Percentiles rank a stretch among this genome's conserved stretches.
Evolutionary conservation across 2,329 filamentous ascomycete genomes (phyloP).

Genomic region (Cadophora luteo-olivacea): DNA sequence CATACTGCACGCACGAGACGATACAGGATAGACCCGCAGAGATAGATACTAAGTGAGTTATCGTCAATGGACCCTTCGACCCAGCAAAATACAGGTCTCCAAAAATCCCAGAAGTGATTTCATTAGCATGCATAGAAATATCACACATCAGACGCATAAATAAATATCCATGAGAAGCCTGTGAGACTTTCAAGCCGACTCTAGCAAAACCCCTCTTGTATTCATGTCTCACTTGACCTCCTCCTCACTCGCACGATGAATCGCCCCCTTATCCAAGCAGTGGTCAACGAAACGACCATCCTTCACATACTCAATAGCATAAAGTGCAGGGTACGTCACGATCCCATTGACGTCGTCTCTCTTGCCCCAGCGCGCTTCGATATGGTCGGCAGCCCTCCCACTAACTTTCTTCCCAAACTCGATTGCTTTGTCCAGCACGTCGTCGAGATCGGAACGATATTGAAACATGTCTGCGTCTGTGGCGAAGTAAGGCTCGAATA

Average conservation of each 20-base stretch:
- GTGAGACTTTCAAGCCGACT: background rate
- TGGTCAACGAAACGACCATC: background rate
- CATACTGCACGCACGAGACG: no score
- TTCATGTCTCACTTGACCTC: background rate
- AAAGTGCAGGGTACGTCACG: background rate
- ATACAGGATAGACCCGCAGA: no score
- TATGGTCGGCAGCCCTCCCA: background rate
- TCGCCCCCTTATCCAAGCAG: background rate
- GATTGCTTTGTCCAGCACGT: background rate
- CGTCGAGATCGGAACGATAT: background rate
- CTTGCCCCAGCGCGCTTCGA: constrained; percentile 5
- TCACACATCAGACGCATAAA: background rate
- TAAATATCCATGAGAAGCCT: no score
- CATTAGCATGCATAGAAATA: background rate
- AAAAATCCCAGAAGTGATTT: no score
- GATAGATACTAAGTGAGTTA: no score
- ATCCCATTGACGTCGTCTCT: constrained; percentile 9
- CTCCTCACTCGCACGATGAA: background rate
- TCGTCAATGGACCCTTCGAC: no score
- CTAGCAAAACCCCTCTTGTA: background rate
- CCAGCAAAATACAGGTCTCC: no score
- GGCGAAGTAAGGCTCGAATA: constrained; percentile 2
- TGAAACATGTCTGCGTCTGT: background rate
- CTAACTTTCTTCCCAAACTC: constrained; percentile 6
- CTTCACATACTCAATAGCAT: constrained; percentile 1